These are phyloP conservation scores for Boletellus dicymbophilus DNA, from an alignment of 1,284 basidiomycete species.

Conservation along the genomic window DNA sequence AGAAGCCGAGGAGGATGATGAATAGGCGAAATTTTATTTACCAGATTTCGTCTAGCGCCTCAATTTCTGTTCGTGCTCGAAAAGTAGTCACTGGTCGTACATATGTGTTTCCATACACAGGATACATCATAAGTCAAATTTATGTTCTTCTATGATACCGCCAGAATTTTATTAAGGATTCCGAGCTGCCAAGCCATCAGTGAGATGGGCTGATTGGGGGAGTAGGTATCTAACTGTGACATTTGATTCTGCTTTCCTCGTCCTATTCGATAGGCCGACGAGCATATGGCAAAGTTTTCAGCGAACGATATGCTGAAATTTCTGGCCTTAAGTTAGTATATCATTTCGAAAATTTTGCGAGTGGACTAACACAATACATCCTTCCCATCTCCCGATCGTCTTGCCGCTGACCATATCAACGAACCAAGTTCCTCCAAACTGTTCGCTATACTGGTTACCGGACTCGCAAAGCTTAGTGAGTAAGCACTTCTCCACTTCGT, in stretches of 20 bases:
- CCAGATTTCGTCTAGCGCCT: slow-evolving; percentile 1
- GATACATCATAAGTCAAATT: slow-evolving; percentile 8
- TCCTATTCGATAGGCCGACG: slow-evolving; percentile 55
- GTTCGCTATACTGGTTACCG: slow-evolving; percentile 56
- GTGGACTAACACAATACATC: slow-evolving; percentile 64
- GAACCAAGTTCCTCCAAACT: slow-evolving; percentile 71
- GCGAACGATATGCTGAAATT: slow-evolving; percentile 62
- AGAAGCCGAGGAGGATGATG: slow-evolving; percentile 54
- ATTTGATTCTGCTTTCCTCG: slow-evolving; percentile 38
- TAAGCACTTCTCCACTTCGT: slow-evolving; percentile 71
- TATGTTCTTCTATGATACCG: slow-evolving; percentile 19
- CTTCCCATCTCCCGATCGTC: slow-evolving; percentile 80
- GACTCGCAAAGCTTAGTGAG: slow-evolving; percentile 67
- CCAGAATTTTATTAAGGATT: slow-evolving; percentile 41
- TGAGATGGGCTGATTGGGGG: slow-evolving; percentile 29
- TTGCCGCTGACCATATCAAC: slow-evolving; percentile 63
- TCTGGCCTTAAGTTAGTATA: slow-evolving; percentile 36
- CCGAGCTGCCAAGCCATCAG: slow-evolving; percentile 53
- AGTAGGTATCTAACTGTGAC: slow-evolving; percentile 42
- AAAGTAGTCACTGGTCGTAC: slow-evolving; percentile 15
- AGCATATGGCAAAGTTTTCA: slow-evolving; percentile 50
- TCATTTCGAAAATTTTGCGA: background rate
- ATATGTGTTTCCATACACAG: slow-evolving; percentile 20
- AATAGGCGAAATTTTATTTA: slow-evolving; percentile 43
- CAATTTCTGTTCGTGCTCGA: slow-evolving; percentile 1